phyloP scores from a whole-genome alignment of 306 rosid genomes.

The Pterocarpus macrocarpus region DNA sequence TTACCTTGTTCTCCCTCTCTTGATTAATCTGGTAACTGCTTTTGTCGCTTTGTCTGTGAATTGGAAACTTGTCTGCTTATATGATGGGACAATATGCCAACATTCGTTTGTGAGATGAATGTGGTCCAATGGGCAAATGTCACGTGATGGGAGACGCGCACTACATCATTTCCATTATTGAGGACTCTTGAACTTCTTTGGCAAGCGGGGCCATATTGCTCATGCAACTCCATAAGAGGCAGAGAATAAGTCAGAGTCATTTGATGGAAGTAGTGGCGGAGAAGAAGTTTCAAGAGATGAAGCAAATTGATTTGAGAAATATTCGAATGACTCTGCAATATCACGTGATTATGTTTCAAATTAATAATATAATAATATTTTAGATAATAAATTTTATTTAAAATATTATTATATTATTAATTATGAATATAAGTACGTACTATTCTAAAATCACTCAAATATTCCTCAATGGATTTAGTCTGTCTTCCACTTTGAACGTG shows the following conservation, averaged over 20 bases:
- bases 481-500: too few species aligned
- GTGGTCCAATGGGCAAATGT: slow-evolving; percentile 87
- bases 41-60: slow-evolving; percentile 13
- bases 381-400: too few species aligned
- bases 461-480: too few species aligned
- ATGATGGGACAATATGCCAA: slow-evolving; percentile 1
- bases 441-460: too few species aligned
- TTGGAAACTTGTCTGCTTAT: background rate
- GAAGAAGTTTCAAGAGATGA: too few species aligned
- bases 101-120: slow-evolving; percentile 36
- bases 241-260: slow-evolving; percentile 68
- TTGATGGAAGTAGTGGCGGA: too few species aligned
- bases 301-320: too few species aligned
- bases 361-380: too few species aligned
- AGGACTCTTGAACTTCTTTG: slow-evolving; percentile 97
- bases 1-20: slow-evolving; percentile 91
- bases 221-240: slow-evolving; percentile 89
- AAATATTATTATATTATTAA: too few species aligned
- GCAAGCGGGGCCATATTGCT: slow-evolving; percentile 99
- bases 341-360: too few species aligned
- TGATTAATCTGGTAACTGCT: slow-evolving; percentile 80
- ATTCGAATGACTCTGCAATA: too few species aligned
- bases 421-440: too few species aligned
- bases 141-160: slow-evolving; percentile 98
- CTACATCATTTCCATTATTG: slow-evolving; percentile 73